Conservation (phyloP, 768 basidiomycete species). For the Bullera alba region DNA sequence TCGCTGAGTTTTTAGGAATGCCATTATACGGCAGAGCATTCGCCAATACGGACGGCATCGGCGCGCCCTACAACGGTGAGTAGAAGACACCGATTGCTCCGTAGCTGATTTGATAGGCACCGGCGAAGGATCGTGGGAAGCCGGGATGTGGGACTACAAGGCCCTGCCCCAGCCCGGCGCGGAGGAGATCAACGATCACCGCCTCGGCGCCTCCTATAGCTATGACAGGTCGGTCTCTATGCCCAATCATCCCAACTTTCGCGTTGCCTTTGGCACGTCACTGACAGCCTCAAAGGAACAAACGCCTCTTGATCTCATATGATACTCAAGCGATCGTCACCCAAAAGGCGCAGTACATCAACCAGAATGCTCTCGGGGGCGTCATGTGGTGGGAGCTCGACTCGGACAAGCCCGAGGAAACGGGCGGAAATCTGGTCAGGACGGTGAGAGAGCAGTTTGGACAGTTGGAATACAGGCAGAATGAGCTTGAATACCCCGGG, state of each 20-base stretch:
- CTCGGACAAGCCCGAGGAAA: constrained; percentile 66
- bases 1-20: constrained; percentile 51
- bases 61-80: constrained; percentile 63
- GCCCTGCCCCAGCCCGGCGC: constrained; percentile 72
- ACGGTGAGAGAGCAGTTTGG: constrained; percentile 76
- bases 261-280: no score
- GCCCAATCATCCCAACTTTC: background rate
- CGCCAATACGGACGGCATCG: constrained; percentile 74
- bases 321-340: constrained; percentile 61
- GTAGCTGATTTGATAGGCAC: constrained; percentile 44
- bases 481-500: constrained; percentile 67
- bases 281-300: no score
- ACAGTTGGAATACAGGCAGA: constrained; percentile 58
- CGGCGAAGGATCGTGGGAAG: constrained; percentile 86
- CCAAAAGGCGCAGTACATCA: constrained; percentile 68
- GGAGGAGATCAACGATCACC: constrained; percentile 59
- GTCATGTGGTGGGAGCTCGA: constrained; percentile 75
- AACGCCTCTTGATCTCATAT: constrained; percentile 60
- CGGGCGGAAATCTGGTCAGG: constrained; percentile 57
- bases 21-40: constrained; percentile 93
- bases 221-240: constrained; percentile 75
- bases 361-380: constrained; percentile 67
- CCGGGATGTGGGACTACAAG: constrained; percentile 76
- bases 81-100: background rate
- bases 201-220: constrained; percentile 69